Evolutionary conservation across 768 basidiomycete species (phyloP), one percentile per base, ranked within the genome.

Genomic region (Xerocomellus dryophilus): DNA sequence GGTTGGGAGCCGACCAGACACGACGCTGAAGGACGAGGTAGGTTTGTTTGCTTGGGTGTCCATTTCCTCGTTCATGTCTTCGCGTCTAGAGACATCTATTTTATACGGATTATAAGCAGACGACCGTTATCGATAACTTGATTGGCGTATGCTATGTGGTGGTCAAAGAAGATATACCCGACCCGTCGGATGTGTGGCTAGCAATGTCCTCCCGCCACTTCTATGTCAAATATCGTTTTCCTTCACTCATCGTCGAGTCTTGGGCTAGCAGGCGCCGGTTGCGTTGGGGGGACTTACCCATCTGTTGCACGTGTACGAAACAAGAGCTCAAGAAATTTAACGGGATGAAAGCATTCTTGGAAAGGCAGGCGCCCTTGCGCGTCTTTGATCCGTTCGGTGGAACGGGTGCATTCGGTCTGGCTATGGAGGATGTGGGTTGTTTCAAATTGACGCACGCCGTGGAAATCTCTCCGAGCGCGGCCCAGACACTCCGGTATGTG

Each of bases 381-480:
- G 61, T 70, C 9, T 68, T 79, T 11, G 76, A 77, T 61, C 73
- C 76, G 1, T 80, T 80, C 47, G 72, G 65, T 4, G 79, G 79
- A 3, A 64, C 66, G 0, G 87, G 88, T 6, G 82, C 86, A 4
- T 86, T 91, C 62, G 79, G 79, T 47, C 66, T 78, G 18, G 86
- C 80, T 0, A 68, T 90, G 69, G 77, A 78, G 15, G 72, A 80
- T 36, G 73, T 77, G 2, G 82, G 78, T 49, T 82, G 79, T 47
- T 58, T 88, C 46, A 76, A 80, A 54, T 62, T 88, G 5, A 83
- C 82, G 0, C 82, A 88, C 71, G 80, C 83, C 0, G 69, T 90
- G 41, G 90, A 93, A 59, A 83, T 89, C 20, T 74, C 81, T n/a
- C 88, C 89, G 0, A 87, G 85, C 64, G 87, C 91, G 8, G 84